Base-by-base conservation (phyloP, 257 asterid species). In the Solanum corneliomulleri region DNA sequence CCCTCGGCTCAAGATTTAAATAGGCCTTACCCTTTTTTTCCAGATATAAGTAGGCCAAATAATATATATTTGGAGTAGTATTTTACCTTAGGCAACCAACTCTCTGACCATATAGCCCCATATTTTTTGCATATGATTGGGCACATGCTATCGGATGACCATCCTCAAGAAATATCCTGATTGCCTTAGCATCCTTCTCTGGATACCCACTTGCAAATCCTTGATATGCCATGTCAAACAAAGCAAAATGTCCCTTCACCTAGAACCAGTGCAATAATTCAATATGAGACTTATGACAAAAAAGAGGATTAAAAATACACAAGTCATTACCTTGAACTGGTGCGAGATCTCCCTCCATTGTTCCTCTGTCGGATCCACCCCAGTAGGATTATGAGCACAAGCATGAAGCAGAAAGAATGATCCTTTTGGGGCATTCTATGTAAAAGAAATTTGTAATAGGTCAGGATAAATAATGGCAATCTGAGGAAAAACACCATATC, bases 191-290 rank as follows among this genome's bases (percentile, higher is more conserved):
- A 93, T 97, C 99, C 83, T 93, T 95, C 92, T 96, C 99, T 31
- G 99, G 98, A 93, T 95, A 94, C 85, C 99, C 99, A 49, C 98
- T 97, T 12, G 99, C 99, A 93, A 97, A 97, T 81, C 99, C 99
- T 96, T 97, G 99, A 92, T 97, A 97, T 82, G 99, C 99, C 99
- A 97, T 97, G 92, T 97, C 99, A 86, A 97, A 97, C 84, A 96
- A 92, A 87, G 99, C 96, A 87, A 93, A 94, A 89, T 97, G 99
- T 41, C 97, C 98, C 90, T 95, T 96, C 75, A 90, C 95, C 99
- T 97, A 93, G 89, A 87, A 86, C 45, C 85, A 81, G 69, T 81
- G 69, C 33, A 81, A 81, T 10, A 81, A 47, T 49, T 81, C 66
- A 81, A 5, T 80, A 27, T 49, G 68, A 76, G 83, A 29, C 20